Base-by-base conservation (phyloP, 2,329 filamentous ascomycete species). In the Lasiodiplodia citricola region DNA sequence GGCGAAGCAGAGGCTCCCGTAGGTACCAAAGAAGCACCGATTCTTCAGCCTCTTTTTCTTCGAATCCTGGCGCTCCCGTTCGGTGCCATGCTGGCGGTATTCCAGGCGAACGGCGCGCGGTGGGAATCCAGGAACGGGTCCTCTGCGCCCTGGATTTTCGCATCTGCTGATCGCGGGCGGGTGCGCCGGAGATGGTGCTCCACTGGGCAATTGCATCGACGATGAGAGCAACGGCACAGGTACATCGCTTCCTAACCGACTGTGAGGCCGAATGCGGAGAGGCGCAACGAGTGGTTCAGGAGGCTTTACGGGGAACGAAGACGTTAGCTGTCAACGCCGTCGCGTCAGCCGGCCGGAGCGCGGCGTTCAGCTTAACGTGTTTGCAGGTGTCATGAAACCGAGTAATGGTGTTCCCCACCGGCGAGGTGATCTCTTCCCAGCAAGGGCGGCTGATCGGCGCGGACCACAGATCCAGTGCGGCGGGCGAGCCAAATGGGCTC, bases 311-410 rank as follows among this genome's bases (percentile, higher is more conserved):
- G 41, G 41, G 14, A n/a, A 37, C 14, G n/a, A 35, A 2, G 25
- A 63, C 58, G 58, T 63, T 63, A 63, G 58, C 58, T 63, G 58
- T 63, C 58, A 63, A 37, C 41, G 41, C 41, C 41, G 58, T 35
- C 41, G 58, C 47, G 58, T 62, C 58, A 18, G 41, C 14, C 35
- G 52, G 57, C 23, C 13, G 13, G 21, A 10, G 21, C 35, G 14
- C 56, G 57, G 38, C 57, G 21, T 10, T 60, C 41, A 35, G 28
- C 58, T 35, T 10, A 23, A 21, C n/a, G 35, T 37, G 55, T 41
- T 58, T 62, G 21, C 57, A 7, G 38, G 2, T 23, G 23, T 35
- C 31, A 64, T 37, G 58, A 28, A 25, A 35, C 58, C 35, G 47
- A 38, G 41, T 38, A 14, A 31, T n/a, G 41, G 11, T 16, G 31